phyloP scores from a whole-genome alignment of 2,329 filamentous ascomycete genomes.

The Paracamarosporium sp. region DNA sequence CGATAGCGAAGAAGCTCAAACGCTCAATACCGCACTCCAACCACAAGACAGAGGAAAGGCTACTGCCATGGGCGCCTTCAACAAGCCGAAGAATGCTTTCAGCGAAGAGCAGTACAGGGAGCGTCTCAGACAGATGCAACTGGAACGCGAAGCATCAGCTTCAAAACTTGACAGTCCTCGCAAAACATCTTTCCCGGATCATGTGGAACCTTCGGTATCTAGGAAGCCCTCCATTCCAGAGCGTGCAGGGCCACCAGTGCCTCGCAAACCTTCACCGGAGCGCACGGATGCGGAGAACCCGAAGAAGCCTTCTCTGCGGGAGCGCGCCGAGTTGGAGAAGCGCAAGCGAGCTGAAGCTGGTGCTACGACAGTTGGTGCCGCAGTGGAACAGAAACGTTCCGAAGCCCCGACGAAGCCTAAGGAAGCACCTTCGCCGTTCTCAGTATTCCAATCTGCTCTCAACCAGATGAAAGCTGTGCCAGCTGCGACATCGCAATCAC shows the following conservation, averaged over 20 bases:
- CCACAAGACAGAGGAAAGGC: slow-evolving; percentile 82
- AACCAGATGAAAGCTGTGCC: slow-evolving; percentile 48
- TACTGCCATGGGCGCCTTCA: slow-evolving; percentile 74
- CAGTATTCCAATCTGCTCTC: slow-evolving; percentile 55
- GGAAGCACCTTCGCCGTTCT: slow-evolving; percentile 47
- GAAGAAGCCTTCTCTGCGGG: slow-evolving; percentile 30
- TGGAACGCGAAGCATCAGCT: slow-evolving; percentile 70
- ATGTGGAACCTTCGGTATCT: slow-evolving; percentile 13
- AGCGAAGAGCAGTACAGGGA: slow-evolving; percentile 87
- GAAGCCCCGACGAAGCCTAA: slow-evolving; percentile 37
- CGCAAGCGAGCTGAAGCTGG: slow-evolving; percentile 38
- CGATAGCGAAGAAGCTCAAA: slow-evolving; percentile 71
- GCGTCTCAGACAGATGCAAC: slow-evolving; percentile 80
- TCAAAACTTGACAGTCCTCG: slow-evolving; percentile 17
- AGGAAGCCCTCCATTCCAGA: slow-evolving; percentile 21
- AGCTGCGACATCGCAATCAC: slow-evolving; percentile 16
- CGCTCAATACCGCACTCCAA: slow-evolving; percentile 69
- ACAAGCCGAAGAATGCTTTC: slow-evolving; percentile 76
- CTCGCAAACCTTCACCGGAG: slow-evolving; percentile 12
- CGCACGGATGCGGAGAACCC: slow-evolving; percentile 8
- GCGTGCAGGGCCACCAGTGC: slow-evolving; percentile 11
- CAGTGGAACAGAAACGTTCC: slow-evolving; percentile 32
- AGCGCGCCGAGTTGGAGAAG: slow-evolving; percentile 43
- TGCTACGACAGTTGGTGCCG: slow-evolving; percentile 15
- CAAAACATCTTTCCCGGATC: slow-evolving; percentile 24